These are phyloP conservation scores for Microbotryum silenes-acaulis DNA, from an alignment of 1,284 basidiomycete species.

Conservation along the genomic window DNA sequence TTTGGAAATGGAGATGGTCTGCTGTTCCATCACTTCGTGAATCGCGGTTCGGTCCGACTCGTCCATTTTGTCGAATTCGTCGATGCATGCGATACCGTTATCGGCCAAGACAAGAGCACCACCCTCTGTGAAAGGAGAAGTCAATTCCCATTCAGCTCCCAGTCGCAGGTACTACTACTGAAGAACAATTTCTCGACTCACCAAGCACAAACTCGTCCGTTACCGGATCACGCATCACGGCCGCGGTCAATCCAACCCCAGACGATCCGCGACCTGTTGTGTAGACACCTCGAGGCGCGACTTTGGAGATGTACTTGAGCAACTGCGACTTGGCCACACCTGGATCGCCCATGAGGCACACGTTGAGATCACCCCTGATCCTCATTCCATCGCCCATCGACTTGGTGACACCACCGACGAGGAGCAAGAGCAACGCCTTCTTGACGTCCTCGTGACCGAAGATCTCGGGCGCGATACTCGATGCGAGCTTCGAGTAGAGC, in stretches of 20 bases:
- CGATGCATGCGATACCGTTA: constrained; percentile 99
- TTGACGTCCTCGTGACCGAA: constrained; percentile 98
- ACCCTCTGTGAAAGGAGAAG: constrained; percentile 61
- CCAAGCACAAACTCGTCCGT: constrained; percentile 99
- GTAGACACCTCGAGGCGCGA: constrained; percentile 94
- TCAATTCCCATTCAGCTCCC: neutral
- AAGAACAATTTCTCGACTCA: constrained; percentile 43
- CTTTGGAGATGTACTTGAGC: constrained; percentile 96
- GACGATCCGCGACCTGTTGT: constrained; percentile 97
- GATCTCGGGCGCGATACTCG: constrained; percentile 88
- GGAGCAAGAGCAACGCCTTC: constrained; percentile 85
- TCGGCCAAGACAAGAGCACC: constrained; percentile 96
- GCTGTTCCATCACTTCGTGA: constrained; percentile 99
- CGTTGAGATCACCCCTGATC: constrained; percentile 94
- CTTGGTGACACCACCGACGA: constrained; percentile 95
- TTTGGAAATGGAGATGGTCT: constrained; percentile 98
- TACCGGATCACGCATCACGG: constrained; percentile 98
- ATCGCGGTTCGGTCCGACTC: constrained; percentile 95
- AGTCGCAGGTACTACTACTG: neutral
- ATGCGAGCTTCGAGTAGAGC: constrained; percentile 72
- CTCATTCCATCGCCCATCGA: constrained; percentile 95
- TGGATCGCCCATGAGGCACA: constrained; percentile 98
- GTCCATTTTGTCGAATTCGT: constrained; percentile 99
- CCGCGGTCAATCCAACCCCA: constrained; percentile 95
- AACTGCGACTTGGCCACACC: constrained; percentile 99